These are phyloP conservation scores for Cephalotrichum gorgonifer DNA, from an alignment of 2,329 filamentous ascomycete species.

Conservation along the genomic window DNA sequence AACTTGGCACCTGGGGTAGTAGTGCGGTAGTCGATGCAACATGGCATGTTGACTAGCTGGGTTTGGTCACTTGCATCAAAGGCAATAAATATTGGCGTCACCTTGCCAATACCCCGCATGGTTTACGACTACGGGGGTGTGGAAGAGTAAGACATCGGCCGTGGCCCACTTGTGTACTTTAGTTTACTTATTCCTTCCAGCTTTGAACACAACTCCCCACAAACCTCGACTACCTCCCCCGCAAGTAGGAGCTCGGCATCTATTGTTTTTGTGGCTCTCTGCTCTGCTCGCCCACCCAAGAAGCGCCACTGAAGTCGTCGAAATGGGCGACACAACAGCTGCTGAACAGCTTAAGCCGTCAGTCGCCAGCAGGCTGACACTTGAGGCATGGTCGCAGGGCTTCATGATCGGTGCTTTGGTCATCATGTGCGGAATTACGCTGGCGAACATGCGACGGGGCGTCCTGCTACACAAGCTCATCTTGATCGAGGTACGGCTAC, in stretches of 20 bases:
- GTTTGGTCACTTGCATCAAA: constrained; percentile 36
- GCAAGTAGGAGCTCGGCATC: too few relatives aligned
- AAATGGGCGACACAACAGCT: background rate
- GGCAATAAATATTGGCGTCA: too few relatives aligned
- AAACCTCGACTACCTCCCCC: constrained; percentile 7
- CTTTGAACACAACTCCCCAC: background rate
- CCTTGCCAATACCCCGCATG: too few relatives aligned
- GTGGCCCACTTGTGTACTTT: too few relatives aligned
- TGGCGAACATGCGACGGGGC: constrained; percentile 36
- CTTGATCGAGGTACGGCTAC: constrained; percentile 33
- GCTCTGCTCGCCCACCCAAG: background rate
- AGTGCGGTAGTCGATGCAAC: too few relatives aligned
- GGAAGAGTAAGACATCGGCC: too few relatives aligned
- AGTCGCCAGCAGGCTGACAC: constrained; percentile 12
- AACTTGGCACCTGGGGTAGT: too few relatives aligned
- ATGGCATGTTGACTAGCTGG: too few relatives aligned
- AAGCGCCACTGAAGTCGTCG: background rate
- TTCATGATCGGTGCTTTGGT: constrained; percentile 36
- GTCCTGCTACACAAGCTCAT: constrained; percentile 40
- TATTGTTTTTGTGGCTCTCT: background rate
- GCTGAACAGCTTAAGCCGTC: constrained; percentile 7
- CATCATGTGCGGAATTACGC: constrained; percentile 35
- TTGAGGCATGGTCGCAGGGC: constrained; percentile 37
- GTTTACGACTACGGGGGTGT: too few relatives aligned
- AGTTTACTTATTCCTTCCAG: too few relatives aligned